Percentiles rank a stretch among this genome's conserved stretches.
Evolutionary conservation across 108 stramenopile species (phyloP).

Genomic region (Nitzschia inconspicua): DNA sequence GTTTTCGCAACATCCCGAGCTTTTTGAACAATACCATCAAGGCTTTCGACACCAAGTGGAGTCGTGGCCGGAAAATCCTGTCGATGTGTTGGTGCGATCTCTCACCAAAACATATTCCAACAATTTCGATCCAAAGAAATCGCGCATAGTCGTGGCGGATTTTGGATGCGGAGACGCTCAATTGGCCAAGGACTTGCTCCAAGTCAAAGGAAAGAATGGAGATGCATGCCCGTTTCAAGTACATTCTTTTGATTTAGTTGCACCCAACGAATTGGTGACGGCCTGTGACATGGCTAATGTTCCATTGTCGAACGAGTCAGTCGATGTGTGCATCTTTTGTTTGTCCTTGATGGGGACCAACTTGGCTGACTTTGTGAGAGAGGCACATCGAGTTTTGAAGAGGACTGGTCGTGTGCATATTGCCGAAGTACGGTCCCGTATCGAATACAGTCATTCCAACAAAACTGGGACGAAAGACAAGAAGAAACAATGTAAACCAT

Average conservation of each 20-base stretch:
- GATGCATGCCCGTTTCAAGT: constrained; percentile 48
- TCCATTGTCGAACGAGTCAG: constrained; percentile 76
- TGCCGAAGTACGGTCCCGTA: constrained; percentile 94
- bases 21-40: constrained; percentile 96
- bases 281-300: constrained; percentile 97
- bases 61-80: constrained; percentile 95
- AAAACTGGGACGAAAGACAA: constrained; percentile 1
- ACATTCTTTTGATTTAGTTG: constrained; percentile 96
- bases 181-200: constrained; percentile 70
- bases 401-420: constrained; percentile 81
- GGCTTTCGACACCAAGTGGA: constrained; percentile 96
- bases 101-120: constrained; percentile 18
- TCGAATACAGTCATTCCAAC: constrained; percentile 63
- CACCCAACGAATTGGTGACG: constrained; percentile 81
- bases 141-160: constrained; percentile 81
- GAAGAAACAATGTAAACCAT: background rate
- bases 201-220: constrained; percentile 7
- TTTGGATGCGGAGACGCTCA: constrained; percentile 99
- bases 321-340: constrained; percentile 95
- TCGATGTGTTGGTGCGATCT: constrained; percentile 82
- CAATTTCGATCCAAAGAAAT: background rate
- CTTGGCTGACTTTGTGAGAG: constrained; percentile 89
- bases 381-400: constrained; percentile 89
- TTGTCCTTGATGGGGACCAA: constrained; percentile 98
- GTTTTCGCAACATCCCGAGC: constrained; percentile 84